phyloP scores from a whole-genome alignment of 2,329 filamentous ascomycete genomes.

The Paracorniculantispora psalliotae region DNA sequence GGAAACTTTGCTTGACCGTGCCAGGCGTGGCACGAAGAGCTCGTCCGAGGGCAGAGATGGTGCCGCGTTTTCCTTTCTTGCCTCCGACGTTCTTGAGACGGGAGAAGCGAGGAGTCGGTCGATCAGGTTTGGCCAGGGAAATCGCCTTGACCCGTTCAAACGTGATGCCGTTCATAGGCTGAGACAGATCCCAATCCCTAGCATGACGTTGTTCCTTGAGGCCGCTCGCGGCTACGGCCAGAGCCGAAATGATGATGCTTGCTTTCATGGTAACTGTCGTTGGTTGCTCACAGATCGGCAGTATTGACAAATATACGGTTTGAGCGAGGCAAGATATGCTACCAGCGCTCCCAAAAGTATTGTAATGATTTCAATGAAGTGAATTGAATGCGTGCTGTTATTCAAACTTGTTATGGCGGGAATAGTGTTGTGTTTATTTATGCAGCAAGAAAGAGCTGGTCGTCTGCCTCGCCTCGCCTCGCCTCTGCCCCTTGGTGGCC shows the following conservation, averaged over 20 bases:
- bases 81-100: conserved; percentile 28
- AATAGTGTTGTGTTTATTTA: not conserved
- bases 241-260: not conserved
- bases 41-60: conserved; percentile 26
- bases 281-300: not conserved
- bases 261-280: conserved; percentile 2
- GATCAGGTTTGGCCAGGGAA: conserved; percentile 24
- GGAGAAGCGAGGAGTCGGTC: conserved; percentile 26
- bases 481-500: not conserved
- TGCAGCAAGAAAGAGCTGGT: conserved; percentile 6
- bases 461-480: not conserved
- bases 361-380: conserved; percentile 9
- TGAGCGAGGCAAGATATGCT: conserved; percentile 10
- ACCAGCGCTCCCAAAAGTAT: conserved; percentile 3
- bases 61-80: conserved; percentile 21
- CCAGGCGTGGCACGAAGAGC: conserved; percentile 17
- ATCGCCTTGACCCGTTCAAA: conserved; percentile 31
- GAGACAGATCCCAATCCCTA: conserved; percentile 28
- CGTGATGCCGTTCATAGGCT: conserved; percentile 33
- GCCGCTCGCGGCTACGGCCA: not conserved
- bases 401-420: not conserved
- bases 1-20: conserved; percentile 22
- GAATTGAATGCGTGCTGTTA: conserved; percentile 8
- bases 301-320: conserved; percentile 1
- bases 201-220: conserved; percentile 12